A percentile compares a stretch with the other conserved stretches of the same genome.
These are phyloP conservation scores for Saprolegnia diclina DNA, from an alignment of 352 stramenopile genomes.

Conservation along the genomic window DNA sequence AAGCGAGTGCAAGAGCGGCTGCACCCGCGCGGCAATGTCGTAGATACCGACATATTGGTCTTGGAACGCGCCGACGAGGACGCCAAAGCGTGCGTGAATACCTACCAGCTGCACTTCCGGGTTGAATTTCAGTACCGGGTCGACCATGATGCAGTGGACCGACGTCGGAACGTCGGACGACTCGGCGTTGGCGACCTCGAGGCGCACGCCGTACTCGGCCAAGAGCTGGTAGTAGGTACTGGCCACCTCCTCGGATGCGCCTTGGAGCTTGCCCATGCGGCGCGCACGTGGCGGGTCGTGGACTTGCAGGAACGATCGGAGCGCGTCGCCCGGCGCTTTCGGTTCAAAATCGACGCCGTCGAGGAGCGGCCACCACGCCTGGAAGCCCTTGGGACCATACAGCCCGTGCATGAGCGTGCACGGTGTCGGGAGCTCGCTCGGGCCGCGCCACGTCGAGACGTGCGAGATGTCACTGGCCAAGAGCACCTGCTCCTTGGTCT, in stretches of 20 bases:
- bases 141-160: slow-evolving; percentile 22
- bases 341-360: slow-evolving; percentile 56
- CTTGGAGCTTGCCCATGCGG: not conserved
- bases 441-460: slow-evolving; percentile 44
- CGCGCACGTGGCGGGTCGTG: slow-evolving; percentile 68
- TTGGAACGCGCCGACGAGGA: slow-evolving; percentile 71
- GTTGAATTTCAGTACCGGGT: slow-evolving; percentile 73
- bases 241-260: not conserved
- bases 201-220: slow-evolving; percentile 55
- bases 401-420: slow-evolving; percentile 63
- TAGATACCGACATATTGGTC: slow-evolving; percentile 78
- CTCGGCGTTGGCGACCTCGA: slow-evolving; percentile 27
- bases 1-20: slow-evolving; percentile 74
- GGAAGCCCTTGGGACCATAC: slow-evolving; percentile 68
- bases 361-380: slow-evolving; percentile 66
- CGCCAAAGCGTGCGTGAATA: slow-evolving; percentile 53
- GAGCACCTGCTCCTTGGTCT: slow-evolving; percentile 55
- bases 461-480: slow-evolving; percentile 61
- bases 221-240: slow-evolving; percentile 32
- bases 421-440: slow-evolving; percentile 48
- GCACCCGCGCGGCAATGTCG: slow-evolving; percentile 67
- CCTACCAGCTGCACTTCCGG: slow-evolving; percentile 66
- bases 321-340: slow-evolving; percentile 35
- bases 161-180: not conserved
- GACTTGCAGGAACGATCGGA: slow-evolving; percentile 67